Conservation (phyloP, 805 yeast species). For the Pichia heedii region DNA sequence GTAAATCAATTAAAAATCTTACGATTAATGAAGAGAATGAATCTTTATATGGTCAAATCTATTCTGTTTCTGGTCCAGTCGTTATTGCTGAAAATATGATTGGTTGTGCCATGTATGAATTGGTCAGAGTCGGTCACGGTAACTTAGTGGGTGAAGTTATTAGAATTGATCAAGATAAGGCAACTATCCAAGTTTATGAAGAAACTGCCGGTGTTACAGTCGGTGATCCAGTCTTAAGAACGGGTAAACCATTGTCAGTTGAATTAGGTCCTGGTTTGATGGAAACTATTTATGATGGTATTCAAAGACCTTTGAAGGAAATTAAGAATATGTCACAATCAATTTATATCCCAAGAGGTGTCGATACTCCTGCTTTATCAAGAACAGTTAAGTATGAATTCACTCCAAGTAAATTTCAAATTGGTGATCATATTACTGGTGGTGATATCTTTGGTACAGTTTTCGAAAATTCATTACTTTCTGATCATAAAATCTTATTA, state of each 20-base stretch:
- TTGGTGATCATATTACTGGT: constrained; percentile 96
- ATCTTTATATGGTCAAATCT: constrained; percentile 77
- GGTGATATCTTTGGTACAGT: constrained; percentile 95
- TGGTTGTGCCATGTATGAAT: constrained; percentile 99
- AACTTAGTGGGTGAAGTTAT: constrained; percentile 97
- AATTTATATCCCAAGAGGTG: constrained; percentile 97
- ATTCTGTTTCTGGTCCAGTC: constrained; percentile 97
- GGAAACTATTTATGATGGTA: constrained; percentile 99
- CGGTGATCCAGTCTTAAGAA: constrained; percentile 97
- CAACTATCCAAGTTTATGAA: constrained; percentile 97
- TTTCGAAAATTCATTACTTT: constrained; percentile 85
- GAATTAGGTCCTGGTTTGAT: constrained; percentile 98
- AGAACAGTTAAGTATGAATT: constrained; percentile 80
- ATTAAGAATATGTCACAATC: constrained; percentile 82
- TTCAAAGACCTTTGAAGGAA: constrained; percentile 95
- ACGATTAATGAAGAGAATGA: constrained; percentile 73
- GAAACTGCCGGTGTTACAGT: constrained; percentile 99
- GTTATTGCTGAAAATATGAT: constrained; percentile 97
- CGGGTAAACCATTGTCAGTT: constrained; percentile 98
- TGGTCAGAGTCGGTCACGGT: constrained; percentile 96
- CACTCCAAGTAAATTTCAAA: constrained; percentile 66
- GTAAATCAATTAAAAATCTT: constrained; percentile 82
- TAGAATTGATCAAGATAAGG: constrained; percentile 92
- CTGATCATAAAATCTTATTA: constrained; percentile 86
- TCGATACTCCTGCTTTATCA: constrained; percentile 89